These are phyloP conservation scores for Wickerhamiella dianesei DNA, from an alignment of 805 yeast species.

Conservation along the genomic window DNA sequence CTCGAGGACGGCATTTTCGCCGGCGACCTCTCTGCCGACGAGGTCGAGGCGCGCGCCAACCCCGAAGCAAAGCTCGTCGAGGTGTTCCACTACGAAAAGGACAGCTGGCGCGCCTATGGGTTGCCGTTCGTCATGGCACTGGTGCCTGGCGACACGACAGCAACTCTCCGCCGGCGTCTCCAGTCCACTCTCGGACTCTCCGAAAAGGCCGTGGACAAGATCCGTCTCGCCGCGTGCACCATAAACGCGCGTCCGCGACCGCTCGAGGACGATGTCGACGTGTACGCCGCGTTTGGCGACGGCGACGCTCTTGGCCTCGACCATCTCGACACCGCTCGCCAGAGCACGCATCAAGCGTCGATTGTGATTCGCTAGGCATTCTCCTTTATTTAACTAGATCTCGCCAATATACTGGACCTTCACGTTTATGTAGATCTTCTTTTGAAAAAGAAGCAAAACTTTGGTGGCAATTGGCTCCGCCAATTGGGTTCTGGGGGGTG, in stretches of 20 bases:
- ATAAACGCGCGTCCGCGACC: slow-evolving; percentile 25
- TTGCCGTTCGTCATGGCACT: slow-evolving; percentile 57
- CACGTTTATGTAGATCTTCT: too few relatives aligned
- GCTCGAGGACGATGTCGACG: slow-evolving; percentile 37
- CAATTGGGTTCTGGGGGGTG: too few relatives aligned
- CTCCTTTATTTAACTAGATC: too few relatives aligned
- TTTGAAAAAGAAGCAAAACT: too few relatives aligned
- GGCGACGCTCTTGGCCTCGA: slow-evolving; percentile 61
- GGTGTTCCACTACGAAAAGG: slow-evolving; percentile 64
- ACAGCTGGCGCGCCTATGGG: slow-evolving; percentile 32
- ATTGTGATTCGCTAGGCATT: slow-evolving; percentile 16
- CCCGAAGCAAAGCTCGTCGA: slow-evolving; percentile 31
- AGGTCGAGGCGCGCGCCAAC: slow-evolving; percentile 7
- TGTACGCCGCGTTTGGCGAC: slow-evolving; percentile 41
- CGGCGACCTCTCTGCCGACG: slow-evolving; percentile 17
- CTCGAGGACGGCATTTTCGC: slow-evolving; percentile 42
- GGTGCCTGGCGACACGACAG: slow-evolving; percentile 49
- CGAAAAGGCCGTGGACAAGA: slow-evolving; percentile 64
- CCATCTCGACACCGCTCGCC: slow-evolving; percentile 55
- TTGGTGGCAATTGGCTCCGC: too few relatives aligned
- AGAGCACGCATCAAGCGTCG: slow-evolving; percentile 11
- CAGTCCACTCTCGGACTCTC: slow-evolving; percentile 62
- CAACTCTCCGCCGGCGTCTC: slow-evolving; percentile 51
- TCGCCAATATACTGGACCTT: too few relatives aligned
- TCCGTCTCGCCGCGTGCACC: slow-evolving; percentile 41